Evolutionary conservation across 2,329 filamentous ascomycete species (phyloP).

Genomic region (Verruconis gallopava): DNA sequence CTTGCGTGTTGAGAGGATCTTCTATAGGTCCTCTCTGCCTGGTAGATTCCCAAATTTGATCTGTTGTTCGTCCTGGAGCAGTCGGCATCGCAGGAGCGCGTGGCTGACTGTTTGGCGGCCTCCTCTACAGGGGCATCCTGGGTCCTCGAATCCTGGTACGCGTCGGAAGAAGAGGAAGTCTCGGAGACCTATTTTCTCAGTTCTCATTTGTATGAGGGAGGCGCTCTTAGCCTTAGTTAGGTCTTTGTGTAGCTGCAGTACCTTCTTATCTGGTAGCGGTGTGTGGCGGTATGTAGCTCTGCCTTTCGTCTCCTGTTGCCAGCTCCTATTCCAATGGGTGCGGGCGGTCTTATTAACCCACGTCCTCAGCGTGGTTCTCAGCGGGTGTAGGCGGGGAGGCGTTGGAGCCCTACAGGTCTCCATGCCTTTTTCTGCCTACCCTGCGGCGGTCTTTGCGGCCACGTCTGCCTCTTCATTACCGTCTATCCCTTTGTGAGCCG

Average conservation of each 20-base stretch:
- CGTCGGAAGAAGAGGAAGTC: slow-evolving; percentile 20
- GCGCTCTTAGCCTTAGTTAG: slow-evolving; percentile 17
- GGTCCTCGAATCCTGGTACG: slow-evolving; percentile 19
- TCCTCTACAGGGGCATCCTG: slow-evolving; percentile 15
- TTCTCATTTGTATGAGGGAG: slow-evolving; percentile 18
- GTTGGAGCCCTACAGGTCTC: slow-evolving; percentile 9
- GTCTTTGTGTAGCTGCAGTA: slow-evolving; percentile 8
- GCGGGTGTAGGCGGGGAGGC: slow-evolving; percentile 11
- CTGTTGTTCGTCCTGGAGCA: slow-evolving; percentile 17
- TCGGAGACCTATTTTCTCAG: slow-evolving; percentile 17
- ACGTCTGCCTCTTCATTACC: slow-evolving; percentile 14
- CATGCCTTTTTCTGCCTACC: slow-evolving; percentile 3
- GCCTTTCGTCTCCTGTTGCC: slow-evolving; percentile 14
- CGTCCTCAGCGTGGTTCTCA: slow-evolving; percentile 10
- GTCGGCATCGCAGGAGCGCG: slow-evolving; percentile 20
- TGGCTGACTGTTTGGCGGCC: slow-evolving; percentile 19
- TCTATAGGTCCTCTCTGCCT: slow-evolving; percentile 13
- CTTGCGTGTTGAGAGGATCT: slow-evolving; percentile 12
- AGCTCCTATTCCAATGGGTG: slow-evolving; percentile 14
- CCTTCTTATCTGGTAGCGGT: slow-evolving; percentile 11
- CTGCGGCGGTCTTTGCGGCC: slow-evolving; percentile 15
- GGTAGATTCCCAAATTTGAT: slow-evolving; percentile 12
- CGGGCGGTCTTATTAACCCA: slow-evolving; percentile 14
- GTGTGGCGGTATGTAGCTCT: slow-evolving; percentile 14
- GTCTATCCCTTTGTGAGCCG: slow-evolving; percentile 12